Evolutionary conservation across 2,329 filamentous ascomycete species (phyloP).

Genomic region (Diaporthe helianthi): DNA sequence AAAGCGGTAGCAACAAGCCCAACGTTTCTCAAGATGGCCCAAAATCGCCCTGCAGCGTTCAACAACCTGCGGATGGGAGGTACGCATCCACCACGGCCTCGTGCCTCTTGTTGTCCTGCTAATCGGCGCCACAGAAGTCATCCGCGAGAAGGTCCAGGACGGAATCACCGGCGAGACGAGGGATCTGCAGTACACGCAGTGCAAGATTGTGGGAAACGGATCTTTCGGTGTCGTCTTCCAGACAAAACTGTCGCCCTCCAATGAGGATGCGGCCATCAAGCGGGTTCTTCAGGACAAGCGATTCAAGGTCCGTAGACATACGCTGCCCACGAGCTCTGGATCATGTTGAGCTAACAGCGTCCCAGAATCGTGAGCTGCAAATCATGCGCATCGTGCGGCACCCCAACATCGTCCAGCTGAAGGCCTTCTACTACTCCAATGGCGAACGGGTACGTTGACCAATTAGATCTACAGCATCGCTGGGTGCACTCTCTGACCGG

Average conservation of each 20-base stretch:
- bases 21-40: slow-evolving; percentile 70
- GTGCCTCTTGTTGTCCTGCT: slow-evolving; percentile 37
- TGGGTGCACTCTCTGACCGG: slow-evolving; percentile 32
- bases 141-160: slow-evolving; percentile 99
- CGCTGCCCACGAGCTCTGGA: neutral
- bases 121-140: slow-evolving; percentile 73
- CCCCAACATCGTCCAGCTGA: slow-evolving; percentile 97
- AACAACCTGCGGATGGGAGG: slow-evolving; percentile 92
- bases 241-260: slow-evolving; percentile 96
- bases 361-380: slow-evolving; percentile 95
- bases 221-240: slow-evolving; percentile 99
- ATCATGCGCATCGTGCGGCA: slow-evolving; percentile 99
- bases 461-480: slow-evolving; percentile 25
- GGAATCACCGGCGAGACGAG: slow-evolving; percentile 95
- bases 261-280: slow-evolving; percentile 99
- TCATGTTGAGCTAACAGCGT: neutral
- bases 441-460: slow-evolving; percentile 80
- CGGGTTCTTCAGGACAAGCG: slow-evolving; percentile 98
- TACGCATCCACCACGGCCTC: slow-evolving; percentile 60
- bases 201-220: slow-evolving; percentile 99
- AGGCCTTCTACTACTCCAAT: slow-evolving; percentile 99
- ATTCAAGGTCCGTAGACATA: slow-evolving; percentile 78
- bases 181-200: slow-evolving; percentile 98
- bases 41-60: slow-evolving; percentile 91
- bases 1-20: slow-evolving; percentile 40